phyloP scores from a whole-genome alignment of 2,329 filamentous ascomycete species.

The Paraphoma chrysanthemicola region DNA sequence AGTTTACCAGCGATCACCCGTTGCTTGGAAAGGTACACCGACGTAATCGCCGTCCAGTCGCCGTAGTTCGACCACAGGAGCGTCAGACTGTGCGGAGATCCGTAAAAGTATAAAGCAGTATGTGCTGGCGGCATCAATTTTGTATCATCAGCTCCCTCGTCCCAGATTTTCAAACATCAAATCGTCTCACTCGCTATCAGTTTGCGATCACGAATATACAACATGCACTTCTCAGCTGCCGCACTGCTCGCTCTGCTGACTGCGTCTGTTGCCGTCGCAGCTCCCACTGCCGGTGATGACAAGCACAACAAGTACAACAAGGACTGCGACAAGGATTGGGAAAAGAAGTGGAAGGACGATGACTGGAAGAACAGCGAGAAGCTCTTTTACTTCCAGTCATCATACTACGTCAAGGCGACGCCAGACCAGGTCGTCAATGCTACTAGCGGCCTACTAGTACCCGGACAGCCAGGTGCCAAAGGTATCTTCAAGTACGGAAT shows the following conservation, averaged over 20 bases:
- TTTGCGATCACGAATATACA: not conserved
- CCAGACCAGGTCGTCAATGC: conserved; percentile 59
- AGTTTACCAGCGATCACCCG: conserved; percentile 9
- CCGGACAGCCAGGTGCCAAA: conserved; percentile 53
- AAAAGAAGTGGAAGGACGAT: conserved; percentile 31
- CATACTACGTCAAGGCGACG: conserved; percentile 56
- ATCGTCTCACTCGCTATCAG: not conserved
- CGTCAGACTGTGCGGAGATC: conserved; percentile 3
- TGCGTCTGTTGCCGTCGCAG: conserved; percentile 26
- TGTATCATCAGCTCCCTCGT: conserved; percentile 4
- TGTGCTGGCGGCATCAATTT: not conserved
- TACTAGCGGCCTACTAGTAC: conserved; percentile 44
- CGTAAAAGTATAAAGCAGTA: conserved; percentile 23
- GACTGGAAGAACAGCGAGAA: conserved; percentile 33
- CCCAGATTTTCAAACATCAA: not conserved
- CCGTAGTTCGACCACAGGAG: not conserved
- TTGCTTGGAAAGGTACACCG: conserved; percentile 8
- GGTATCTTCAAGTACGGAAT: conserved; percentile 62
- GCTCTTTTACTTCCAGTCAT: conserved; percentile 56
- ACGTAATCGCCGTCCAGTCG: conserved; percentile 22
- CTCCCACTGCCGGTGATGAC: conserved; percentile 15
- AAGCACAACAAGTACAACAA: conserved; percentile 17
- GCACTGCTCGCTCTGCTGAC: conserved; percentile 25
- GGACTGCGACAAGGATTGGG: conserved; percentile 28
- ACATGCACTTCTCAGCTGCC: conserved; percentile 31